phyloP scores from a whole-genome alignment of 495 filamentous ascomycete species.

The Amphirosellinia nigrospora region DNA sequence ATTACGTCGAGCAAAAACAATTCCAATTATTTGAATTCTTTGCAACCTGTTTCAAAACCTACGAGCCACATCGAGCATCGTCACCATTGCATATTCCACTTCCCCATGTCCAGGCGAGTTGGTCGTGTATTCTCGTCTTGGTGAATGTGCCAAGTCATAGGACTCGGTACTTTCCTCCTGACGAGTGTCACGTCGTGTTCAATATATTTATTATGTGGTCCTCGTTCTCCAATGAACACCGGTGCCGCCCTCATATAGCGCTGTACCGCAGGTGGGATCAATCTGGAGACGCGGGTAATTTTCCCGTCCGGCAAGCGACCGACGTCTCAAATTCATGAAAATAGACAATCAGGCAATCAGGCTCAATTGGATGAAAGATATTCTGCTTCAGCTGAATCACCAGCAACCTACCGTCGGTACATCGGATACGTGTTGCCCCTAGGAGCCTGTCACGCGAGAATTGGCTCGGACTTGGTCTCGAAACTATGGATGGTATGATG shows the following conservation, averaged over 20 bases:
- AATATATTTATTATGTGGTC: conserved; percentile 1
- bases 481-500: conserved; percentile 11
- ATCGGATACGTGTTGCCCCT: conserved; percentile 6
- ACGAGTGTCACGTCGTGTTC: conserved; percentile 6
- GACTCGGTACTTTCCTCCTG: neutral
- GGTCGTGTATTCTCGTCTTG: neutral
- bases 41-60: neutral
- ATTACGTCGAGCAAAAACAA: conserved; percentile 12
- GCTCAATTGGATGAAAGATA: conserved; percentile 17
- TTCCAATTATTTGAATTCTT: conserved; percentile 24
- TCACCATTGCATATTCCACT: neutral
- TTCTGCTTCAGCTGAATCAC: conserved; percentile 12
- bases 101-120: neutral
- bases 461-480: conserved; percentile 12
- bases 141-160: conserved; percentile 7
- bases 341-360: conserved; percentile 21
- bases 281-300: conserved; percentile 20
- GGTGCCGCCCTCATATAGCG: neutral
- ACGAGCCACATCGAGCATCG: conserved; percentile 5
- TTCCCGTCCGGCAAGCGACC: conserved; percentile 10
- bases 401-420: conserved; percentile 10
- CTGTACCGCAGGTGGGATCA: neutral
- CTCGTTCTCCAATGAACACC: neutral
- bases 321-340: conserved; percentile 2
- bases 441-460: neutral